phyloP scores from a whole-genome alignment of 2,329 filamentous ascomycete species.

The Aspergillus sp. region DNA sequence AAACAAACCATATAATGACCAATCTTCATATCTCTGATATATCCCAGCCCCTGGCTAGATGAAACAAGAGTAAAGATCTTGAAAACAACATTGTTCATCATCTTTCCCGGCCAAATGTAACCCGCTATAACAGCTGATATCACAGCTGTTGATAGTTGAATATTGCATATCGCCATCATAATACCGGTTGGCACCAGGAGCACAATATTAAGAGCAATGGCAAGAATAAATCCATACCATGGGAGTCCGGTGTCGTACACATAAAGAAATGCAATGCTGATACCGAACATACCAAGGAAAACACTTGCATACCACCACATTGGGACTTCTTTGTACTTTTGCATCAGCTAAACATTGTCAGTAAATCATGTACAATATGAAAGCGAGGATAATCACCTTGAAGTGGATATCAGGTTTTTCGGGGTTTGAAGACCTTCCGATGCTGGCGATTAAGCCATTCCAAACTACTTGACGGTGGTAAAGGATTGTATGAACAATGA shows the following conservation, averaged over 20 bases:
- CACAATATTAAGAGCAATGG: constrained; percentile 8
- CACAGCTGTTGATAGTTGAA: constrained; percentile 9
- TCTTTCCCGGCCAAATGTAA: constrained; percentile 24
- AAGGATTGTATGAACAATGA: constrained; percentile 60
- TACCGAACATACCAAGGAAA: constrained; percentile 42
- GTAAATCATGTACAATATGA: background rate
- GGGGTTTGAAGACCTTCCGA: constrained; percentile 49
- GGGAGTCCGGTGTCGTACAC: constrained; percentile 38
- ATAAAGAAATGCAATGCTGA: constrained; percentile 34
- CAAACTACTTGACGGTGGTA: constrained; percentile 60
- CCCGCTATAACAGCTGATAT: constrained; percentile 19
- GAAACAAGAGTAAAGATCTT: constrained; percentile 21
- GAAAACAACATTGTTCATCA: constrained; percentile 25
- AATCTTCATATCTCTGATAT: constrained; percentile 26
- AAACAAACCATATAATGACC: constrained; percentile 17
- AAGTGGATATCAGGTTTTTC: constrained; percentile 44
- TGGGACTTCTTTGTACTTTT: constrained; percentile 49
- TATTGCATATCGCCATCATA: constrained; percentile 13
- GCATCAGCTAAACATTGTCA: constrained; percentile 35
- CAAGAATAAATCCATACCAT: constrained; percentile 14
- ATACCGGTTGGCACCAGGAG: constrained; percentile 14
- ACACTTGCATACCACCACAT: constrained; percentile 50
- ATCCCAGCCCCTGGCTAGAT: constrained; percentile 16
- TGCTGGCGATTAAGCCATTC: constrained; percentile 40
- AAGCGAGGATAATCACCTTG: constrained; percentile 24